A percentile compares a stretch with the other conserved stretches of the same genome.
Evolutionary conservation across 257 asterid species (phyloP).

Genomic region (Nicotiana attenuata): DNA sequence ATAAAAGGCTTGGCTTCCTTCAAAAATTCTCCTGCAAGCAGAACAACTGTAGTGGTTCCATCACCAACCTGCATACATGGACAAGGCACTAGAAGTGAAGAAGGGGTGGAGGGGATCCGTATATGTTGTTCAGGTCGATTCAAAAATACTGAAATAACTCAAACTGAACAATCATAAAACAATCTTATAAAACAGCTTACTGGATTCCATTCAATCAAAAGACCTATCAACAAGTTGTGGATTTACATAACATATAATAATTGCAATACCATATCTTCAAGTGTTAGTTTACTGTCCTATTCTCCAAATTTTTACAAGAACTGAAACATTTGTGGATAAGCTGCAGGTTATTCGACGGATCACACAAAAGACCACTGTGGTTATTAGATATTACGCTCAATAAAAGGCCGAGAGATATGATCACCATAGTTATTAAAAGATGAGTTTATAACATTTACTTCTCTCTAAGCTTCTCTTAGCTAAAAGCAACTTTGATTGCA

Average conservation of each 20-base stretch:
- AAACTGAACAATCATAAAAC: neutral
- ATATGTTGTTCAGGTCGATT: neutral
- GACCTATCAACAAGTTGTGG: neutral
- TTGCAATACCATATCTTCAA: neutral
- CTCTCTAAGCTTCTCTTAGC: neutral
- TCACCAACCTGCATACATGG: slow-evolving; percentile 78
- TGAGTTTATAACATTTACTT: neutral
- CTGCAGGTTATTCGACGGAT: neutral
- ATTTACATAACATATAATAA: neutral
- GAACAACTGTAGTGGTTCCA: slow-evolving; percentile 97
- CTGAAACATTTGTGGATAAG: neutral
- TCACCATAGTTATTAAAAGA: neutral
- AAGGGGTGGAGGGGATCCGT: neutral
- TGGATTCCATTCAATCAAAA: neutral
- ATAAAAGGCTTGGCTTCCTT: slow-evolving; percentile 97
- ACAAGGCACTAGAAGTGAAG: neutral
- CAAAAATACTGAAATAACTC: too few species aligned
- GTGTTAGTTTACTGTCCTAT: neutral
- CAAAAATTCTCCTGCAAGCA: slow-evolving; percentile 92
- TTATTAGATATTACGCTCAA: neutral
- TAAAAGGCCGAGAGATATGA: neutral
- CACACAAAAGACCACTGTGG: neutral
- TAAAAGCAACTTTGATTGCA: neutral
- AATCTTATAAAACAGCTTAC: neutral
- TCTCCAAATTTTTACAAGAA: neutral